These are phyloP conservation scores for Pseudogymnoascus sp. DNA, from an alignment of 2,329 filamentous ascomycete genomes.

Conservation along the genomic window DNA sequence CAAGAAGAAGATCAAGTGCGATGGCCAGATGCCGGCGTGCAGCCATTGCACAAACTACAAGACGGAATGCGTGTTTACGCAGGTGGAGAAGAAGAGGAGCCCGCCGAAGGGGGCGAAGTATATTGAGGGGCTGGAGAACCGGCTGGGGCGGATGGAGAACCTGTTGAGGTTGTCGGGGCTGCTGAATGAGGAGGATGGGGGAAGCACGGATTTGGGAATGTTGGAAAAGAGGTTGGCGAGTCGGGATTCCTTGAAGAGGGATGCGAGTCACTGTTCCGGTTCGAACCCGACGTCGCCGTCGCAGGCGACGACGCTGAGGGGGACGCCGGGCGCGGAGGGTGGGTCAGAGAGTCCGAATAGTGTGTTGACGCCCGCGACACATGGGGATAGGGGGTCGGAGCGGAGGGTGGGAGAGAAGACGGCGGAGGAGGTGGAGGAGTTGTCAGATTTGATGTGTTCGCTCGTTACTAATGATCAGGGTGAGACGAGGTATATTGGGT, in stretches of 20 bases:
- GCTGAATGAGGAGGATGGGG: slow-evolving; percentile 75
- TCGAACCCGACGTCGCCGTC: slow-evolving; percentile 22
- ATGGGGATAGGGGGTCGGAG: slow-evolving; percentile 21
- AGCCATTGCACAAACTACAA: slow-evolving; percentile 97
- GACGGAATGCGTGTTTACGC: slow-evolving; percentile 93
- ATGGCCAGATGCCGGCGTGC: slow-evolving; percentile 89
- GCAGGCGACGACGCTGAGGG: background rate
- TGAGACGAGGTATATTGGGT: slow-evolving; percentile 92
- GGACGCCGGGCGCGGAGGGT: slow-evolving; percentile 38
- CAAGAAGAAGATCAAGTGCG: slow-evolving; percentile 97
- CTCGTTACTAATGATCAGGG: slow-evolving; percentile 90
- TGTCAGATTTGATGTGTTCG: slow-evolving; percentile 99
- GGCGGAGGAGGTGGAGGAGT: slow-evolving; percentile 68
- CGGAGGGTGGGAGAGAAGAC: slow-evolving; percentile 38
- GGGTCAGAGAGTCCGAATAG: slow-evolving; percentile 39
- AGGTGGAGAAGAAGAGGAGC: slow-evolving; percentile 97
- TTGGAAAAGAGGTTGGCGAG: slow-evolving; percentile 68
- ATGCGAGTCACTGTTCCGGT: slow-evolving; percentile 22
- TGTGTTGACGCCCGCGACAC: slow-evolving; percentile 37
- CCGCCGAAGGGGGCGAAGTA: slow-evolving; percentile 98
- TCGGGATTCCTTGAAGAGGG: slow-evolving; percentile 33
- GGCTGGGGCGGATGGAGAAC: slow-evolving; percentile 91
- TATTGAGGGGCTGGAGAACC: slow-evolving; percentile 92
- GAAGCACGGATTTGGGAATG: slow-evolving; percentile 77
- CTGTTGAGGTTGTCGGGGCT: slow-evolving; percentile 79